Base-by-base conservation (phyloP, 2,329 filamentous ascomycete species). In the Kalaharituber pfeilii region DNA sequence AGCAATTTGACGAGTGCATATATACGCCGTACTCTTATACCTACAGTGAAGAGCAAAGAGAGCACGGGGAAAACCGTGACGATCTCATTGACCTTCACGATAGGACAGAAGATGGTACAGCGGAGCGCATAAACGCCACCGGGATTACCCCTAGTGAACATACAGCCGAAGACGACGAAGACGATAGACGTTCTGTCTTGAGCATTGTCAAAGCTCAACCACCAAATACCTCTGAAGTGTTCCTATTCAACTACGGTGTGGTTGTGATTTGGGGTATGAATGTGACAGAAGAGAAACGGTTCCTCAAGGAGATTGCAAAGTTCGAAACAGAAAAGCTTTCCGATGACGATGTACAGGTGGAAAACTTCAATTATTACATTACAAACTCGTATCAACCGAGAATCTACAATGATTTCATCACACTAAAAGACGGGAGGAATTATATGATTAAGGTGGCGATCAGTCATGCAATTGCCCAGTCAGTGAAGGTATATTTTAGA, bases 321-420 rank as follows among this genome's bases (percentile, higher is more conserved):
- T 98, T 96, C 63, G 91, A 95, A 68, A 77, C 80, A 39, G 89
- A 94, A 66, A 94, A 94, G 68, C 75, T 96, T 50, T 80, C 80
- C 25, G 78, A 82, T 9, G 88, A 94, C 65, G 86, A 94, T 62
- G 81, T 94, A 27, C 89, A 98, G 70, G 86, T 87, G 49, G 91
- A 98, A 69, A 86, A 89, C 65, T 98, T 98, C 75, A 98, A 98
- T 68, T 98, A 96, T 69, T 98, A 98, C 73, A 96, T 98, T 71
- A 96, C 91, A 2, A 79, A 84, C 64, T 89, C 96, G 67, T 98
- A 98, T 67, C 93, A 98, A 70, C 86, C 91, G 22, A 82, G 91
- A 51, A 98, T 98, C 68, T 98, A 98, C 76, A 98, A 98, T 69
- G 91, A 98, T 69, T 98, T 98, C 65, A 98, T 98, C 69, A 91